Conservation (phyloP, 2,329 filamentous ascomycete species). For the Beauveria sp. region DNA sequence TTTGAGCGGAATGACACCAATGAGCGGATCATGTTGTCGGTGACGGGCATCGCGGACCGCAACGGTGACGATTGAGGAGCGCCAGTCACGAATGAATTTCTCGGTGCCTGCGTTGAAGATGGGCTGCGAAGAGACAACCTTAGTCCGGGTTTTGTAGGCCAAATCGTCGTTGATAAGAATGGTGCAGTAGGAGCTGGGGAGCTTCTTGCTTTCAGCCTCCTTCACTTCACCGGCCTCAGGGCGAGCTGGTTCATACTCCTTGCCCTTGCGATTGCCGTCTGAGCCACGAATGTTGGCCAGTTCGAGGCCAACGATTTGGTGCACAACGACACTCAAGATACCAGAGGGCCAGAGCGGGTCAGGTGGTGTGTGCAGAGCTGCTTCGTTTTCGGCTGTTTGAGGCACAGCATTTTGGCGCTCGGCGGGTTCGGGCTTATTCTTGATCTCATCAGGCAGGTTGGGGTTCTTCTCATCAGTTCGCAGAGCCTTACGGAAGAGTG, state of each 20-base stretch:
- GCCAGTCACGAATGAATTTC: conserved; percentile 87
- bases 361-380: conserved; percentile 80
- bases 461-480: conserved; percentile 81
- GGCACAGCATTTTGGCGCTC: conserved; percentile 73
- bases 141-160: conserved; percentile 87
- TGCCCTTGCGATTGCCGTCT: conserved; percentile 69
- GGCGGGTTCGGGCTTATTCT: conserved; percentile 68
- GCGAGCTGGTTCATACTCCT: conserved; percentile 83
- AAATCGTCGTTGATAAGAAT: conserved; percentile 84
- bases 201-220: conserved; percentile 69
- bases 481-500: conserved; percentile 75
- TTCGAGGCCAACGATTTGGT: conserved; percentile 93
- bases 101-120: conserved; percentile 98
- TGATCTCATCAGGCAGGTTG: conserved; percentile 64
- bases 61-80: conserved; percentile 76
- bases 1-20: conserved; percentile 85
- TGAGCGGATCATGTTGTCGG: conserved; percentile 86
- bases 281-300: conserved; percentile 87
- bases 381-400: conserved; percentile 66
- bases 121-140: conserved; percentile 87
- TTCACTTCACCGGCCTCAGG: conserved; percentile 74
- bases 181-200: conserved; percentile 91
- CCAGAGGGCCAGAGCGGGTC: conserved; percentile 96
- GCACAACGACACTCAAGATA: conserved; percentile 75
- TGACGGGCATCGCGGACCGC: conserved; percentile 84